phyloP scores from a whole-genome alignment of 129 eudicot genomes.

The Smallanthus sonchifolius region DNA sequence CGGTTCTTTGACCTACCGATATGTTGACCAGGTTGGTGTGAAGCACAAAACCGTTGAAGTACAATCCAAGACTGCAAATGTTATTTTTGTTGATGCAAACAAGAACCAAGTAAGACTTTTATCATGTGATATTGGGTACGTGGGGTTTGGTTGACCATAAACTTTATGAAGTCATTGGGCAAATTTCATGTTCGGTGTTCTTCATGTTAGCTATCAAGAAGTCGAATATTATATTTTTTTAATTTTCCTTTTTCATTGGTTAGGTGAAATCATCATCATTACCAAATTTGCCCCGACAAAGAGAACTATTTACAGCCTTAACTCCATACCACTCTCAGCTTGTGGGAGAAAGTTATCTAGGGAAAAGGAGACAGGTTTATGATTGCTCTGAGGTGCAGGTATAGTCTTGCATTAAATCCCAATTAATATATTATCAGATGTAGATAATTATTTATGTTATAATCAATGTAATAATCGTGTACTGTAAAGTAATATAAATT shows the following conservation, averaged over 20 bases:
- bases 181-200: conserved; percentile 6
- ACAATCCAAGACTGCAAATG: conserved; percentile 79
- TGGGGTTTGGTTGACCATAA: conserved; percentile 1
- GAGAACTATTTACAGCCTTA: conserved; percentile 54
- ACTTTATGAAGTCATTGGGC: conserved; percentile 1
- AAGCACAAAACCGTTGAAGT: conserved; percentile 76
- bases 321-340: conserved; percentile 79
- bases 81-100: conserved; percentile 71
- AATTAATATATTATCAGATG: conserved; percentile 4
- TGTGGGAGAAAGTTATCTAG: conserved; percentile 92
- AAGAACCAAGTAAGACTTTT: conserved; percentile 57
- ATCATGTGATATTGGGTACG: conserved; percentile 8
- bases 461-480: neutral
- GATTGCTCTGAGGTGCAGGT: conserved; percentile 90
- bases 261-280: conserved; percentile 78
- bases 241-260: conserved; percentile 23
- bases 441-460: neutral
- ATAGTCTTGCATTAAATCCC: conserved; percentile 10
- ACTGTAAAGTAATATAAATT: neutral
- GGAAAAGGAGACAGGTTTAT: conserved; percentile 68
- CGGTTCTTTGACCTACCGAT: conserved; percentile 12
- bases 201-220: conserved; percentile 17
- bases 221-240: neutral
- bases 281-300: conserved; percentile 68
- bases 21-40: conserved; percentile 80